Base-by-base conservation (phyloP, 2,329 filamentous ascomycete species). In the Penicillium sp. region DNA sequence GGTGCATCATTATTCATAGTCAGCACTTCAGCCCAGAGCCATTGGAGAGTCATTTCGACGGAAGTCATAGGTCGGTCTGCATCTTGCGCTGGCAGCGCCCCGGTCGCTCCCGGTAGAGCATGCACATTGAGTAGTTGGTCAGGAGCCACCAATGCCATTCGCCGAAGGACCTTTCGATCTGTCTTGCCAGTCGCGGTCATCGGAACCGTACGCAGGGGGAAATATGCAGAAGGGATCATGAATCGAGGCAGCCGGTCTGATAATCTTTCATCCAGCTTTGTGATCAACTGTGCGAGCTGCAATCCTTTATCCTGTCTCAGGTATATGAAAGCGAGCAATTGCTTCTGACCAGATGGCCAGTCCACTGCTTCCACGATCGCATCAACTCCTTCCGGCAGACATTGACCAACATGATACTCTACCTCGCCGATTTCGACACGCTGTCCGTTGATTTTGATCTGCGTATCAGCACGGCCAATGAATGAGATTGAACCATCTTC, bases 401-500 rank as follows among this genome's bases (percentile, higher is more conserved):
- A n/a, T 8, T 19, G 22, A 7, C 26, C 22, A 1, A 58, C 10
- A 13, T 57, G 26, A n/a, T 59, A 35, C 19, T 66, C 64, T 1
- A 66, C 28, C 24, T 62, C 62, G 1, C 35, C 54, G 1, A 66
- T 54, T 38, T 66, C 64, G 4, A 64, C 28, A 1, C 62, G 62
- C 33, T 66, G 64, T 0, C 64, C 64, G 4, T 42, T 51, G 3
- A 66, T 35, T 47, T 66, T 66, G 15, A 66, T 47, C 22, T 65
- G 62, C 2, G 53, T 42, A 15, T 61, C 64, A 3, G 42, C 47
- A 1, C 57, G 49, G 1, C 40, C 53, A 13, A 65, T n/a, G n/a
- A 60, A 60, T 3, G 15, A 4, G 1, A 67, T 13, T 6, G 28
- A 44, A 1, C 63, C 63, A 30, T 64, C 78, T 75, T 4, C 85